phyloP scores from a whole-genome alignment of 2,329 filamentous ascomycete species.

The Neoscytalidium dimidiatum region DNA sequence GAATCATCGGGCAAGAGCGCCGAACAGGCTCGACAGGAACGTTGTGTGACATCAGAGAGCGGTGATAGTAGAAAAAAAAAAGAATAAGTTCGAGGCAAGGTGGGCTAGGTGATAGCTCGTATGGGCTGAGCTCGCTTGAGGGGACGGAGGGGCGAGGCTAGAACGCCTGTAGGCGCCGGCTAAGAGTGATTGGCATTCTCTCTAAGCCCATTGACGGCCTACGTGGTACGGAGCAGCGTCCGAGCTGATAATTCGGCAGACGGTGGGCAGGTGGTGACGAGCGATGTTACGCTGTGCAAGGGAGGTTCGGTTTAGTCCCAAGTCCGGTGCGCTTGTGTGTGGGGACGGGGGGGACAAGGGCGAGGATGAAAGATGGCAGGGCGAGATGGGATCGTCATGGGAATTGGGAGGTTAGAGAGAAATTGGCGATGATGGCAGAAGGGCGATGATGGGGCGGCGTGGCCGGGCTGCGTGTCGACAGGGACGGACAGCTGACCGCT shows the following conservation, averaged over 20 bases:
- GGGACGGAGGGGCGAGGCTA: too few relatives aligned
- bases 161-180: neutral
- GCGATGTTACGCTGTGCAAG: conserved; percentile 1
- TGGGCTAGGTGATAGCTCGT: neutral
- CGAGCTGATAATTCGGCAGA: too few relatives aligned
- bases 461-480: neutral
- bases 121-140: neutral
- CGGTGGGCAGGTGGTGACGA: too few relatives aligned
- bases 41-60: neutral
- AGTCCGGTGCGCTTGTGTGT: too few relatives aligned
- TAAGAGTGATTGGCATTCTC: neutral
- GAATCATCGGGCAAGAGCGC: neutral
- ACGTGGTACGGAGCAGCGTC: too few relatives aligned
- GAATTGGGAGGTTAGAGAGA: neutral
- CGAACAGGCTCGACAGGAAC: neutral
- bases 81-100: neutral
- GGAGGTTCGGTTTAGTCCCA: too few relatives aligned
- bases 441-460: neutral
- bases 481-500: neutral
- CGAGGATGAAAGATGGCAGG: neutral
- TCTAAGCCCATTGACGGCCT: too few relatives aligned
- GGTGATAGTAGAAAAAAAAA: neutral
- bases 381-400: neutral
- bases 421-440: neutral
- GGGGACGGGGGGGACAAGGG: too few relatives aligned